Evolutionary conservation across 1,284 basidiomycete species (phyloP).

Genomic region (Ceratobasidium sp.): DNA sequence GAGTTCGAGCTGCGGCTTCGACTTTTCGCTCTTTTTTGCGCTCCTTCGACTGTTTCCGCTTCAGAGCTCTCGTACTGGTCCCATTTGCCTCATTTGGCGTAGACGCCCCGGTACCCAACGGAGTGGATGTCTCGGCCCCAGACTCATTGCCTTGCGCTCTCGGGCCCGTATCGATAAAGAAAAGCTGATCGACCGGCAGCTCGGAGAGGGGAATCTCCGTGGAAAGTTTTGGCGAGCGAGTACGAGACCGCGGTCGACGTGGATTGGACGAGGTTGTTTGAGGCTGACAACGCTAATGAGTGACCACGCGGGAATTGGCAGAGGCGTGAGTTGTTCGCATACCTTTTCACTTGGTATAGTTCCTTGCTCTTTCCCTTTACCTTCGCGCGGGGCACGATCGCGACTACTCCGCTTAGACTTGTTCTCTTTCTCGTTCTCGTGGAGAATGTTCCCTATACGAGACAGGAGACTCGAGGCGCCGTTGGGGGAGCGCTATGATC

Average conservation of each 20-base stretch:
- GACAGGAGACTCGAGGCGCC: constrained; percentile 30
- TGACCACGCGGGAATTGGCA: constrained; percentile 13
- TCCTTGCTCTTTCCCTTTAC: constrained; percentile 16
- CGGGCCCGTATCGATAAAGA: constrained; percentile 35
- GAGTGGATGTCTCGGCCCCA: background rate
- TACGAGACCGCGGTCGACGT: constrained; percentile 9
- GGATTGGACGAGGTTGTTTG: background rate
- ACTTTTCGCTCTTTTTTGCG: constrained; percentile 19
- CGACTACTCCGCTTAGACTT: constrained; percentile 26
- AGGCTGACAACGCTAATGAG: constrained; percentile 27
- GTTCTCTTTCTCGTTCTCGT: constrained; percentile 32
- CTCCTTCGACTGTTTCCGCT: constrained; percentile 17
- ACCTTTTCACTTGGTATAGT: constrained; percentile 5
- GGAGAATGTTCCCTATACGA: constrained; percentile 25
- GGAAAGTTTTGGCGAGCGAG: constrained; percentile 16
- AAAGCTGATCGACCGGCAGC: constrained; percentile 36
- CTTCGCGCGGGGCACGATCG: constrained; percentile 22
- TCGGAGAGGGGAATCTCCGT: constrained; percentile 28
- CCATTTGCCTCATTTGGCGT: constrained; percentile 15
- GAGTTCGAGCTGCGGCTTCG: background rate
- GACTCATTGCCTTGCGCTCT: constrained; percentile 11
- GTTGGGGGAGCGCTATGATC: constrained; percentile 25
- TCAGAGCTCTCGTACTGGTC: constrained; percentile 9
- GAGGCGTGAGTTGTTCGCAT: background rate
- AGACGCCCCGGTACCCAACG: constrained; percentile 9